These are phyloP conservation scores for Anaeromyces robustus DNA, from an alignment of 192 early-diverging fungal species.

Conservation along the genomic window DNA sequence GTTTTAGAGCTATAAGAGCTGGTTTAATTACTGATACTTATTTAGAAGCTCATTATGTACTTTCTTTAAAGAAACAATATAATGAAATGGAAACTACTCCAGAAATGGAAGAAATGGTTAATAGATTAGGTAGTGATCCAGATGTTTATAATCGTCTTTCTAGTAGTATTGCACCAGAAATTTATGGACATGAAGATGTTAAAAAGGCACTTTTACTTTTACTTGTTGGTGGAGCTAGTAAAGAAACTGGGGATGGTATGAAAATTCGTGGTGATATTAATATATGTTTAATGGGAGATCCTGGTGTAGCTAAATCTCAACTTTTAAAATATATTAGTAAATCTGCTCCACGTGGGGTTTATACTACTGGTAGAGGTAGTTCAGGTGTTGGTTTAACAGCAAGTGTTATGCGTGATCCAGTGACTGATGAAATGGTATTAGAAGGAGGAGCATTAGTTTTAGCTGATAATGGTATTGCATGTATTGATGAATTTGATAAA, in stretches of 20 bases:
- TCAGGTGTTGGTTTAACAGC: constrained; percentile 95
- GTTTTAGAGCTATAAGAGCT: constrained; percentile 76
- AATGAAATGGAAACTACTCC: constrained; percentile 45
- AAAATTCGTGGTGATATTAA: constrained; percentile 95
- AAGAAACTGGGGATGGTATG: constrained; percentile 81
- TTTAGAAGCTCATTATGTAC: constrained; percentile 73
- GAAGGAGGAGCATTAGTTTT: constrained; percentile 95
- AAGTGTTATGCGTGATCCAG: constrained; percentile 79
- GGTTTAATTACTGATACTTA: constrained; percentile 91
- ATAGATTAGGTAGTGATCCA: constrained; percentile 40
- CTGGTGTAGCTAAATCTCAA: constrained; percentile 96
- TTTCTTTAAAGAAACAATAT: constrained; percentile 82
- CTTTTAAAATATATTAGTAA: constrained; percentile 85
- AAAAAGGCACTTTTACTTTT: constrained; percentile 78
- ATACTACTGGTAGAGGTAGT: constrained; percentile 88
- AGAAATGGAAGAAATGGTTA: constrained; percentile 3
- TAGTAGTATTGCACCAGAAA: constrained; percentile 70
- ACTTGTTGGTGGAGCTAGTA: constrained; percentile 65
- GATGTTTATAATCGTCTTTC: constrained; percentile 65
- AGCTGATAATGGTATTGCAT: constrained; percentile 95
- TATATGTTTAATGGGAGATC: constrained; percentile 95
- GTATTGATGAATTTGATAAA: constrained; percentile 99
- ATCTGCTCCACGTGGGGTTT: constrained; percentile 87
- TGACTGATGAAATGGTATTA: constrained; percentile 88
- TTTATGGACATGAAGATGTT: constrained; percentile 83